Evolutionary conservation across 1,284 basidiomycete genomes (phyloP), one percentile per base, ranked within the genome.

Genomic region (Tetrapyrgos nigripes): DNA sequence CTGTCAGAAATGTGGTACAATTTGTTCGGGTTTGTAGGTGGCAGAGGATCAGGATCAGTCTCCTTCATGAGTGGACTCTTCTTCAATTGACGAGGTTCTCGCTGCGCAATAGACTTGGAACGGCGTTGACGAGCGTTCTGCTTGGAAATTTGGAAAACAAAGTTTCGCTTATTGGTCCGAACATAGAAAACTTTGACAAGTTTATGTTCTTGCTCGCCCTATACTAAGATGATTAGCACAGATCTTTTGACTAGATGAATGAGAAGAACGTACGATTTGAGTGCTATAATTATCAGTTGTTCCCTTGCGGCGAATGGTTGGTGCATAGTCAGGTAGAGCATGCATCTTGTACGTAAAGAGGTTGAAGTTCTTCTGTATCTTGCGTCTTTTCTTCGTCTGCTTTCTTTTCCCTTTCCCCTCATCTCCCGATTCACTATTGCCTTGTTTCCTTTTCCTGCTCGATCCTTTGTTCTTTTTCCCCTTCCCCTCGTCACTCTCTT

Each of bases 141-240:
- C 11, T 62, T 59, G 1, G 62, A 55, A 2, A 79, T 73, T 21
- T 74, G 71, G 0, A 24, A 11, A 0, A 58, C 50, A 23, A 63
- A 58, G 40, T 64, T 53, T 31, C 62, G 60, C 56, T 73, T 71
- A 60, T 73, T 73, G 31, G 31, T 33, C 14, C 31, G 31, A 33
- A 14, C 31, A 33, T 33, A 33, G 14, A 8, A 33, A n/a, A 9
- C 37, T 35, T 80, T 80, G 6, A 74, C 63, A 1, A 58, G 54
- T 0, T 66, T 59, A 48, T 77, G 75, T 43, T 74, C 69, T 0
- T 68, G 60, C 51, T 77, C 74, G 1, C 70, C 68, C 75, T 75
- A 45, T 29, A 21, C 8, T 46, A 19, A n/a, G 33, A n/a, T n/a
- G 53, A 4, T 55, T 33, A n/a, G n/a, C n/a, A n/a, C n/a, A n/a